Evolutionary conservation across 257 asterid genomes (phyloP), one percentile per base, ranked within the genome.

Genomic region (Scutellaria baicalensis): DNA sequence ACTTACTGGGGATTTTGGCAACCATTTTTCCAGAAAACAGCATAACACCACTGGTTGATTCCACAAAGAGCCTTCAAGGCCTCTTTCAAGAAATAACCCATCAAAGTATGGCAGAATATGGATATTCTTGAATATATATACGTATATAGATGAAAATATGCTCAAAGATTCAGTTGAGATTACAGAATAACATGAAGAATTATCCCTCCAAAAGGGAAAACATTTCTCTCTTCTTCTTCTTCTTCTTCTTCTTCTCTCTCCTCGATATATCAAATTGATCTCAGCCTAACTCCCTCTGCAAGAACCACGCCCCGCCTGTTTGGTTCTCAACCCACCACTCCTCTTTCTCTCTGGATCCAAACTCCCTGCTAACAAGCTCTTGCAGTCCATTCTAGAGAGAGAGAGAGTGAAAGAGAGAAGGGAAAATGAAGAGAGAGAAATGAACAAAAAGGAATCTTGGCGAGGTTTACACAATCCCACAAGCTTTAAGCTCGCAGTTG

Each of bases 231-330:
- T n/a, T n/a, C n/a, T n/a, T n/a, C n/a, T n/a, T n/a, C n/a, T n/a
- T n/a, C n/a, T n/a, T n/a, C n/a, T n/a, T 45, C 18, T 68, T 52
- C 36, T 44, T 65, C 4, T 51, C 17, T 39, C 17, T 59, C 18
- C 61, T 14, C 16, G 61, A 57, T 33, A 35, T 51, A 39, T 9
- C 1, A 52, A 14, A 47, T 2, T 40, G 71, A 75, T 38, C 64
- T 63, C 59, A 61, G 80, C 75, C 98, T 93, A 93, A 90, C 98
- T 90, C 77, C 98, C 98, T 66, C 98, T 79, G 80, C 97, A 93
- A 84, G 98, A 93, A n/a, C 95, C 96, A 56, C 98, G 90, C 44
- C 98, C 98, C 57, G 98, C 98, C 64, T 93, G 98, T 83, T 90
- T 88, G 6, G 98, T 88, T 85, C 98, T 85, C 84, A 93, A 80